A percentile compares a stretch with the other conserved stretches of the same genome.
phyloP scores from a whole-genome alignment of 192 early-diverging fungal genomes.

The Coemansia sp. region DNA sequence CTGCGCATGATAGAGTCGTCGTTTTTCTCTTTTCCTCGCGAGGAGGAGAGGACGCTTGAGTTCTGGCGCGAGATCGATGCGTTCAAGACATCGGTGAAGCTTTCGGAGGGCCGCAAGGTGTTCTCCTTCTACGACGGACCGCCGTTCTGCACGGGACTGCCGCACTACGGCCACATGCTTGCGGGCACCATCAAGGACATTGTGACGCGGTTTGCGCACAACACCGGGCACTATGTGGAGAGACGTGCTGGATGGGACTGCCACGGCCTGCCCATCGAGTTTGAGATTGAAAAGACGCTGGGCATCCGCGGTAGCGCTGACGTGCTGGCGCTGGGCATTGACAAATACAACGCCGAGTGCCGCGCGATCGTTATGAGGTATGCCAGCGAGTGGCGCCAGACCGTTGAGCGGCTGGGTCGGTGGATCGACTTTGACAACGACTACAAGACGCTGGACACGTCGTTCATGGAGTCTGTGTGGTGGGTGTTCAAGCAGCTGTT shows the following conservation, averaged over 20 bases:
- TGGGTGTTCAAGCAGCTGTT: slow-evolving; percentile 98
- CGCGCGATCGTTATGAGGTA: slow-evolving; percentile 97
- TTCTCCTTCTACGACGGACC: slow-evolving; percentile 98
- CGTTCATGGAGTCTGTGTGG: slow-evolving; percentile 99
- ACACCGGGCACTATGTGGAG: slow-evolving; percentile 96
- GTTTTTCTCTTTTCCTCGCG: slow-evolving; percentile 83
- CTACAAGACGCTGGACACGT: slow-evolving; percentile 95
- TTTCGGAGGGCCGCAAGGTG: slow-evolving; percentile 80
- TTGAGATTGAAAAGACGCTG: slow-evolving; percentile 94
- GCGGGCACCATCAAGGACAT: slow-evolving; percentile 99
- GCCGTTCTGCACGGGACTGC: slow-evolving; percentile 96
- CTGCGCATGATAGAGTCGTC: slow-evolving; percentile 10
- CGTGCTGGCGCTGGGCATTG: slow-evolving; percentile 91
- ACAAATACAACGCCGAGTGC: slow-evolving; percentile 96
- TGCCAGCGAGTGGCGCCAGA: slow-evolving; percentile 84
- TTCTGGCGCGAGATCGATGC: slow-evolving; percentile 99
- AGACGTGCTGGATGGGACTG: slow-evolving; percentile 95
- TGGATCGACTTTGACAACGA: slow-evolving; percentile 99
- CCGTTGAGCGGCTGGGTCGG: slow-evolving; percentile 93
- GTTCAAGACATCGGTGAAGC: slow-evolving; percentile 84
- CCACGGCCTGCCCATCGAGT: slow-evolving; percentile 78
- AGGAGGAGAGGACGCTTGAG: slow-evolving; percentile 88
- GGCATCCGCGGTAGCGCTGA: slow-evolving; percentile 70
- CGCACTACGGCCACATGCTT: slow-evolving; percentile 98
- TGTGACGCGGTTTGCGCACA: slow-evolving; percentile 93